Base-by-base conservation (phyloP, 2,329 filamentous ascomycete species). In the Apiospora saccharicola region DNA sequence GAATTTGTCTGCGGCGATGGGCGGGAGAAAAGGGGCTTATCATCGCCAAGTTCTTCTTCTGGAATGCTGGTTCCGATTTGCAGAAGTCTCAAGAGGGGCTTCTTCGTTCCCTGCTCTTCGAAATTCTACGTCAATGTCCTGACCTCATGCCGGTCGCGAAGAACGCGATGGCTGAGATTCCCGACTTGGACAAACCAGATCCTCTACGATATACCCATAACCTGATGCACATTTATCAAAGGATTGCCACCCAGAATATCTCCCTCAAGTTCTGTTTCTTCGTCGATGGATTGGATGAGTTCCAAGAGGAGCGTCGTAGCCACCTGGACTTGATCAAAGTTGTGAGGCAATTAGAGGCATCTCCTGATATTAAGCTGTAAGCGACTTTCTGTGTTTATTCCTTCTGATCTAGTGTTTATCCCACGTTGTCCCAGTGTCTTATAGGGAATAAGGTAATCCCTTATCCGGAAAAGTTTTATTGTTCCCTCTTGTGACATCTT, bases 11-110 rank as follows among this genome's bases (percentile, higher is more conserved):
- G 0, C 19, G 44, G 13, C 3, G 12, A 6, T 75, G 73, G 73
- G 69, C 73, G 19, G 72, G 73, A 6, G n/a, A 57, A 0, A 14
- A 68, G 16, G 47, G 34, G 7, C 68, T 74, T 4, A n/a, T 75
- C 3, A 3, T 72, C 2, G 69, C 69, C 4, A 68, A 47, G 4
- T 72, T 71, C 6, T 75, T 71, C 71, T 74, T 74, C 44, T 75
- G 71, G 72, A 70, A 57, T 13, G 24, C 74, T 1, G 74, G 74
- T 1, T 51, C 30, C 24, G 0, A 2, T 3, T 24, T 72, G 37
- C 71, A 75, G 24, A 74, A 64, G 44, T 75, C 74, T 0, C 57
- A 70, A 1, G 72, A 75, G 24, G 74, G 74, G 0, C 68, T 75
- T 6, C 69, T 49, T 6, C 49, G 64, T 6, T 72, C 71, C 2